Base-by-base conservation (phyloP, 495 filamentous ascomycete species). In the Pseudevernia furfuracea region DNA sequence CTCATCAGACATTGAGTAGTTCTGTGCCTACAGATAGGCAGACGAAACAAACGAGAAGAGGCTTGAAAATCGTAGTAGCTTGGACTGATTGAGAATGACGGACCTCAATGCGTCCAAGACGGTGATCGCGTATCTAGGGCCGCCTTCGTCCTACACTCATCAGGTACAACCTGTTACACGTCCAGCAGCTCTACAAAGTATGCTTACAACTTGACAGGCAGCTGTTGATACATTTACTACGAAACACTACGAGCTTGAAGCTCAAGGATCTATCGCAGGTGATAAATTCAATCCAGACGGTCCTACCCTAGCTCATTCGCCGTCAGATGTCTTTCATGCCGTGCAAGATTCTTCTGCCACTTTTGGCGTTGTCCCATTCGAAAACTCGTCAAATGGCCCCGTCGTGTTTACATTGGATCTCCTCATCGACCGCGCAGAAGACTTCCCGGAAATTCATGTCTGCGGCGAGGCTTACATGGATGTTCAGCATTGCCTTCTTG, bases 321-420 rank as follows among this genome's bases (percentile, higher is more conserved):
- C 21, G 64, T 77, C 52, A 83, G 91, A 93, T 65, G 84, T 95
- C 66, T 96, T 97, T 73, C 77, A 82, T 38, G 80, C 84, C 21
- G 87, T 96, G 25, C 91, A 96, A 74, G 77, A 80, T 19, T 75
- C 81, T 63, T 64, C 73, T 30, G 80, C 81, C 0, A 74, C 79
- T 64, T 88, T 84, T 70, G 93, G 91, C 65, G 89, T 98, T 6
- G 89, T 97, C 21, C 94, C 94, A 37, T 92, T 95, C 76, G 94
- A 98, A 75, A 98, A 98, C 76, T 92, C 88, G 14, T 91, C 91
- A 68, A 95, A 97, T 75, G 94, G 94, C 66, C 85, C 86, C 52
- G 95, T 98, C 48, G 84, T 93, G 32, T 84, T 87, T 72, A 96
- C 92, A 0, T 83, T 98, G 11, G 92, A 96, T 73, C 84, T 92